A percentile compares a stretch with the other conserved stretches of the same genome.
These are phyloP conservation scores for Mycena vitilis DNA, from an alignment of 768 basidiomycete species.

Conservation along the genomic window DNA sequence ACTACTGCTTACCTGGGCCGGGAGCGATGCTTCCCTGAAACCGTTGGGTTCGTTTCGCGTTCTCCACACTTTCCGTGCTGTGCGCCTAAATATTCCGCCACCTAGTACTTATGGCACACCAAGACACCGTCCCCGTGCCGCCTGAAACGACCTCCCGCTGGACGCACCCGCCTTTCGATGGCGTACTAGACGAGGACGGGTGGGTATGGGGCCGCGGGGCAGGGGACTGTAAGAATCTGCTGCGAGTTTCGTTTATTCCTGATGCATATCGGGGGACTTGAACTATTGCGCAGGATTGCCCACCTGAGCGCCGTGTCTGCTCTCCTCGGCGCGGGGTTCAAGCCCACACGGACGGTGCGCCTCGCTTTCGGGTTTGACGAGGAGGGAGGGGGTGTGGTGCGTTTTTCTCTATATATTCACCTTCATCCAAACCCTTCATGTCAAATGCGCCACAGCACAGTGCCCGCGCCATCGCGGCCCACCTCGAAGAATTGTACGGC, in stretches of 20 bases:
- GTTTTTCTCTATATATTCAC: not conserved
- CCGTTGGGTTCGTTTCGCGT: conserved; percentile 52
- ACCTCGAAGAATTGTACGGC: conserved; percentile 22
- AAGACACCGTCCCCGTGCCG: conserved; percentile 66
- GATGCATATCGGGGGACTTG: too few relatives aligned
- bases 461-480: conserved; percentile 11
- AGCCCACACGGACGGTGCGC: conserved; percentile 25
- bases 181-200: conserved; percentile 50
- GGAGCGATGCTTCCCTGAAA: conserved; percentile 57
- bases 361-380: conserved; percentile 59
- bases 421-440: conserved; percentile 39
- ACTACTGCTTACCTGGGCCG: conserved; percentile 67
- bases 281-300: not conserved
- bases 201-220: conserved; percentile 65
- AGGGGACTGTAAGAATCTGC: conserved; percentile 44
- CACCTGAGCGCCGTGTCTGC: conserved; percentile 22
- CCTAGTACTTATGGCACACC: conserved; percentile 17
- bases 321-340: conserved; percentile 23
- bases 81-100: not conserved
- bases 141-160: conserved; percentile 55
- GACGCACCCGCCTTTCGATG: conserved; percentile 62
- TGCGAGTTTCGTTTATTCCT: too few relatives aligned
- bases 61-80: too few relatives aligned
- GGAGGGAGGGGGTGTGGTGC: conserved; percentile 47
- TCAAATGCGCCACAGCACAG: conserved; percentile 34